Evolutionary conservation across 2,329 filamentous ascomycete genomes (phyloP), one percentile per base, ranked within the genome.

Genomic region (Pleomassaria siparia): DNA sequence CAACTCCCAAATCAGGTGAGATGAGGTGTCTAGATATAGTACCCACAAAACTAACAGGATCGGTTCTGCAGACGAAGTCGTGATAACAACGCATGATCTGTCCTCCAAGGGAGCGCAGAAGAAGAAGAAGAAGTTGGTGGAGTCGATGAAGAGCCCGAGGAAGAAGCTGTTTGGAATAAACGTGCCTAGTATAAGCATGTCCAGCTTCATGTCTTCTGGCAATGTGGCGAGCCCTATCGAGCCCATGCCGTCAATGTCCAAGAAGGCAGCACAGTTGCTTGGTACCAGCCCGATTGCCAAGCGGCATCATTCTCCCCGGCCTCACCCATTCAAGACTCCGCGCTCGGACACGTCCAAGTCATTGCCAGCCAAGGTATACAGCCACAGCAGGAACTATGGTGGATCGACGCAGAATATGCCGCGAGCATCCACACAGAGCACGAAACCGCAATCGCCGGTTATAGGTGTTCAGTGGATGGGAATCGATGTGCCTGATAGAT

Each of bases 161-260:
- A 74, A 71, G 60, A 69, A 67, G 45, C 51, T 75, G 21, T 66
- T 75, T 41, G 69, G 70, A 12, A 61, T 65, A 40, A 59, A 53
- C 25, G 48, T 66, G 4, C 65, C 63, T 9, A 53, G 50, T 12
- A 61, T 65, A 40, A 59, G 54, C 25, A 49, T 66, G 4, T 64
- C 63, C 8, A 53, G 50, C 2, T 67, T 67, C 35, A 56, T 55
- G 26, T 43, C 55, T 7, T 45, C 59, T 2, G 40, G 36, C 8
- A 47, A 16, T 20, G 24, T 20, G n/a, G 16, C 42, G n/a, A 30
- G 30, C 25, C 24, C 9, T 24, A 8, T 25, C 9, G 12, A 30
- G n/a, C 16, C 36, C 9, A 36, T 52, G 2, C 39, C 53, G 11
- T 52, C 54, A 12, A 55, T 53, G 51, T 48, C 65, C 43, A 56